Evolutionary conservation across 768 basidiomycete genomes (phyloP), one percentile per base, ranked within the genome.

Genomic region (Mycena olivaceomarginata): DNA sequence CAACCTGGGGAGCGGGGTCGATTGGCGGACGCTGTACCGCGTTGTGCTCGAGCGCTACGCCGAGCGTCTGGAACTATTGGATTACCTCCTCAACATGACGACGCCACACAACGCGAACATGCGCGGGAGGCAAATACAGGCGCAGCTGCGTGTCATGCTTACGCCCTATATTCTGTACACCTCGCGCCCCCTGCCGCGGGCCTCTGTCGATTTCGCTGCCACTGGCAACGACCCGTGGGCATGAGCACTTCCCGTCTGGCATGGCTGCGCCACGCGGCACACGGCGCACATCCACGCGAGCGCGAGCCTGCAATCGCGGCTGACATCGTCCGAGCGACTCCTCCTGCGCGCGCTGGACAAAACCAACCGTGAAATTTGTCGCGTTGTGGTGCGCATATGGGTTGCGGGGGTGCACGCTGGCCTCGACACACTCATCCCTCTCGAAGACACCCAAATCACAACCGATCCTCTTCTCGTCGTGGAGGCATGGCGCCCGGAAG

Each of bases 201-300:
- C 5, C n/a, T 15, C 18, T 40, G 16, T 6, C n/a, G 20, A 12
- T 11, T 2, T 25, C 25, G 25, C 25, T 25, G 6, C 20, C 22
- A 10, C 31, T 4, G 31, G 31, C 31, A 31, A 78, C 18, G 46
- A 72, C 22, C n/a, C 25, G 25, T 25, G 25, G 25, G 25, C 25
- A 25, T 88, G 86, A 87, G 79, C 85, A 9, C 43, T 39, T 8
- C 85, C 84, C 1, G 76, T 86, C n/a, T 87, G 81, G 77, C 76
- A 76, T 40, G 51, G 67, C 11, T 88, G 87, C 65, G 79, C 82
- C 22, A 86, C 81, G n/a, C 79, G 80, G 1, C 84, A 86, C 31
- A 85, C 84, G 5, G 59, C 74, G 5, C 77, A 63, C 45, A 77
- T 82, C 18, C 75, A 74, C 41, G 6, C 22, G 12, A 59, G 31